Conservation (phyloP, 192 early-diverging fungal genomes). For the Mortierella hygrophila region DNA sequence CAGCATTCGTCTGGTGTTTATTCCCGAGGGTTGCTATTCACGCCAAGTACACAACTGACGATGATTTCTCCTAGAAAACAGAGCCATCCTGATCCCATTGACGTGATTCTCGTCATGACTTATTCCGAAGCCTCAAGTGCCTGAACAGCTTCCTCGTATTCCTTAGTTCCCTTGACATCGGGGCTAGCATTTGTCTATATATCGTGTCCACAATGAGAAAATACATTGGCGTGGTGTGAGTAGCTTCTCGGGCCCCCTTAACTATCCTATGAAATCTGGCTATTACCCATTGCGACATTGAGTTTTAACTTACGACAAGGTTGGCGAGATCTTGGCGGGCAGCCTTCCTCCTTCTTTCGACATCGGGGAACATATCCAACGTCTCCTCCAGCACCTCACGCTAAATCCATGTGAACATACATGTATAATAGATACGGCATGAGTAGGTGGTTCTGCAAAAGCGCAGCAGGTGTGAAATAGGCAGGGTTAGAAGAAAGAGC, state of each 20-base stretch:
- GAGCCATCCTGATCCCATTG: neutral
- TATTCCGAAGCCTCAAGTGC: constrained; percentile 31
- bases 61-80: neutral
- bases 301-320: constrained; percentile 54
- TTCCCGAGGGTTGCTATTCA: no score
- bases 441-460: no score
- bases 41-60: neutral
- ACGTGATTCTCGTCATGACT: neutral
- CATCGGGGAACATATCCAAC: constrained; percentile 71
- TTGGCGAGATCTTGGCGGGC: constrained; percentile 63
- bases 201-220: neutral
- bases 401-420: constrained; percentile 23
- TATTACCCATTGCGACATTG: neutral
- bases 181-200: constrained; percentile 37
- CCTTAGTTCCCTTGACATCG: constrained; percentile 46
- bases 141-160: constrained; percentile 46
- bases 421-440: no score
- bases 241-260: neutral
- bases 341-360: constrained; percentile 61
- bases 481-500: neutral
- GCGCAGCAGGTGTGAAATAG: neutral
- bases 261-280: neutral
- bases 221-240: neutral
- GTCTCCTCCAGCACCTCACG: constrained; percentile 73
- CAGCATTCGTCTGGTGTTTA: no score